Evolutionary conservation across 805 yeast genomes (phyloP), one percentile per base, ranked within the genome.

Genomic region (Ogataea zsoltii): DNA sequence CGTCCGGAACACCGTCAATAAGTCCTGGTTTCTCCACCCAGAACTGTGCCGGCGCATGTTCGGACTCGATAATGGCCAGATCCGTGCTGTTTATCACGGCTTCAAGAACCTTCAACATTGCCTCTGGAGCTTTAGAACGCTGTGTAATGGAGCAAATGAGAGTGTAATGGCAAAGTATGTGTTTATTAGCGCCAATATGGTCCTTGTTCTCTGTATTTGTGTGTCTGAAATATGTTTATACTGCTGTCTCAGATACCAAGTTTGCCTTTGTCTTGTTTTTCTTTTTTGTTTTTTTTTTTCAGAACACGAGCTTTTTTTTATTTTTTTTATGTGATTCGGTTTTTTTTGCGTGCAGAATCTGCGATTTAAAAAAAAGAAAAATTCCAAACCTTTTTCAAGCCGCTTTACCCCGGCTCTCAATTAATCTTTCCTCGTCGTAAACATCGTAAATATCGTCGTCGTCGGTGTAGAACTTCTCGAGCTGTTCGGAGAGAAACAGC

Each of bases 1-100:
- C 85, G 66, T 91, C 97, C 10, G 87, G 78, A 38, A 87, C 64
- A 30, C 85, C 85, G 2, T 75, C 60, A 1, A 88, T 65, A 30
- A 87, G 70, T 40, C 68, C 61, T 2, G 71, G 67, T 52, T 72
- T 71, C 33, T 60, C 62, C 12, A 57, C 49, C 1, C 63, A 19
- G 6, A 42, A 39, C 15, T 57, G 50, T 3, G 57, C 44, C 1
- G 76, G 76, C 31, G 65, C 61, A 4, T 28, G 16, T 7, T 45
- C 33, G 1, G 55, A 49, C 21, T 57, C 53, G 5, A 57, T 46
- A 11, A 33, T 21, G 28, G 38, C 32, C 36, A 57, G 37, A 23
- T 75, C 71, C 15, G 44, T 31, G 14, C 37, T 34, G 25, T 49
- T 49, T 19, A 51, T 48, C 15, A 51, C 14, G 17, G 38, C 21